A percentile compares a stretch with the other conserved stretches of the same genome.
Conservation (phyloP, 2,329 filamentous ascomycete genomes). For the Fusarium hostae region DNA sequence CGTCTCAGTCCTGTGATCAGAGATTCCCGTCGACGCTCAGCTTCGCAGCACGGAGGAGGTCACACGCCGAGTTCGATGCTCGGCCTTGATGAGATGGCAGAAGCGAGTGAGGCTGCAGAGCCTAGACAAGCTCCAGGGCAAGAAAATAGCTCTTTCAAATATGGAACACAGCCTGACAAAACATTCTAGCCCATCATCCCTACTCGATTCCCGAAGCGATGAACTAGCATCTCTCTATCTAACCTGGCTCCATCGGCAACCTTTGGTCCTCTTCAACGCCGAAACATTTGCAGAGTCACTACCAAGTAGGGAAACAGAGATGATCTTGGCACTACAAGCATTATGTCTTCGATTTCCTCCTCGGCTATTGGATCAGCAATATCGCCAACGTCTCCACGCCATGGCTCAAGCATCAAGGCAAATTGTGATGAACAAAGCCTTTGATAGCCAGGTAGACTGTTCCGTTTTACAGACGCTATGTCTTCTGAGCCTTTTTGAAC, state of each 20-base stretch:
- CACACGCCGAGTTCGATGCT: not conserved
- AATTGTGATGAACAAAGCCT: not conserved
- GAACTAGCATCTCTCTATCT: not conserved
- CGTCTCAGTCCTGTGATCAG: not conserved
- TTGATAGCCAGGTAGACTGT: not conserved
- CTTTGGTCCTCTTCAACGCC: not conserved
- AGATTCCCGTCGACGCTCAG: not conserved
- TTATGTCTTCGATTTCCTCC: not conserved
- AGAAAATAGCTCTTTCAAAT: too few relatives aligned
- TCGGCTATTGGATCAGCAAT: not conserved
- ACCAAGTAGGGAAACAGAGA: not conserved
- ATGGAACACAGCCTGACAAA: too few relatives aligned
- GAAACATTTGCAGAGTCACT: not conserved
- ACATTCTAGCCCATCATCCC: not conserved
- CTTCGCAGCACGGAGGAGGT: not conserved
- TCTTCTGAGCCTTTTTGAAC: not conserved
- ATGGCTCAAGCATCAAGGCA: not conserved
- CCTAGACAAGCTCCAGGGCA: not conserved
- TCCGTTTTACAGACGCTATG: not conserved
- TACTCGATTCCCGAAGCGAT: not conserved
- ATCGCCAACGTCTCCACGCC: not conserved
- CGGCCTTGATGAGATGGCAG: not conserved
- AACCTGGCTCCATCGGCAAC: not conserved
- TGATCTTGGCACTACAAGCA: not conserved
- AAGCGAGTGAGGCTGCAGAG: not conserved